Conservation (phyloP, 2,329 filamentous ascomycete species). For the Chaetoscypha palmicola region DNA sequence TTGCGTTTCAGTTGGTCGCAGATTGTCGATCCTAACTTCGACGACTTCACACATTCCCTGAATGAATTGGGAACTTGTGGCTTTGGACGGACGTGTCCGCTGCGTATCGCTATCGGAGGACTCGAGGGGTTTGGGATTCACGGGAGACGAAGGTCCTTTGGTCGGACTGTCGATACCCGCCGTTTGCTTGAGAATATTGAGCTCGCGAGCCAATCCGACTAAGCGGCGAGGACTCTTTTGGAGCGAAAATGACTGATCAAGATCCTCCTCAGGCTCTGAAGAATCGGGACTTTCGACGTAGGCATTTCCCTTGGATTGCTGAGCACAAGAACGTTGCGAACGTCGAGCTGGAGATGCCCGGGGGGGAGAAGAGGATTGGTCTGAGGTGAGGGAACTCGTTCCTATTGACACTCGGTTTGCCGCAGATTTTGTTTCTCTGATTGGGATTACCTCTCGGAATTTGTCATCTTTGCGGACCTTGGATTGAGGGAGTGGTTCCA, state of each 20-base stretch:
- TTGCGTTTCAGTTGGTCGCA: constrained; percentile 61
- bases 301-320: constrained; percentile 12
- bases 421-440: background rate
- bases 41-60: constrained; percentile 68
- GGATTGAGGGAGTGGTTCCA: background rate
- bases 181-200: constrained; percentile 23
- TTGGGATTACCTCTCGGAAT: background rate
- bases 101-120: constrained; percentile 11
- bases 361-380: background rate
- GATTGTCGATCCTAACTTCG: constrained; percentile 67
- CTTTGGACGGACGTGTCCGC: constrained; percentile 28
- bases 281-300: constrained; percentile 26
- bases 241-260: background rate
- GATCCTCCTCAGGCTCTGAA: constrained; percentile 14
- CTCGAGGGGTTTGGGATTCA: constrained; percentile 4
- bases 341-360: constrained; percentile 9
- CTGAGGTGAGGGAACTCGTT: background rate
- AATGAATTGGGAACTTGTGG: constrained; percentile 37
- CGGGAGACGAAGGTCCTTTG: constrained; percentile 11
- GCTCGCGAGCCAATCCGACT: constrained; percentile 19
- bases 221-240: background rate
- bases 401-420: background rate
- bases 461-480: background rate
- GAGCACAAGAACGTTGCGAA: constrained; percentile 17
- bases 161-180: constrained; percentile 22